Conservation (phyloP, 1,139 yeast species). For the Taphrina betulina region DNA sequence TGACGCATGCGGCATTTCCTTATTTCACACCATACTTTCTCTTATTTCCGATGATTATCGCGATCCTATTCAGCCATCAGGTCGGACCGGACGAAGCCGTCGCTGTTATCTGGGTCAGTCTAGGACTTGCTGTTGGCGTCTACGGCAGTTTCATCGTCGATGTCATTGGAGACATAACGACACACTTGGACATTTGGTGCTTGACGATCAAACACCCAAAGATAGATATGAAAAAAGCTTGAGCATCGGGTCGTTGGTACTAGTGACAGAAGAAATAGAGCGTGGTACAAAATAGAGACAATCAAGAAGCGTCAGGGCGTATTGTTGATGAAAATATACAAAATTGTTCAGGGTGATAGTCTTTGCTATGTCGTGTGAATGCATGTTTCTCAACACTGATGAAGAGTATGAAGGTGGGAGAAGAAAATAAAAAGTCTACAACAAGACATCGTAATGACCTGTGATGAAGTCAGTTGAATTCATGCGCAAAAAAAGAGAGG, state of each 20-base stretch:
- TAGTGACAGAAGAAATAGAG: not conserved
- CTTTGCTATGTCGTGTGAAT: too few species aligned
- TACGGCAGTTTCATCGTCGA: conserved; percentile 45
- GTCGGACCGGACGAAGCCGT: conserved; percentile 40
- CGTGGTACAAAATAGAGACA: not conserved
- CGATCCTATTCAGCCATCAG: conserved; percentile 40
- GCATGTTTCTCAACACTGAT: too few species aligned
- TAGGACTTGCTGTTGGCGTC: conserved; percentile 40
- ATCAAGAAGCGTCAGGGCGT: too few species aligned
- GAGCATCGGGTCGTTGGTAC: not conserved
- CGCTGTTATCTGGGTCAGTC: conserved; percentile 43
- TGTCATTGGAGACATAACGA: conserved; percentile 46
- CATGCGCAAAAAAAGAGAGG: too few species aligned
- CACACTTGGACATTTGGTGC: conserved; percentile 46
- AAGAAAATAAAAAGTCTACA: not conserved
- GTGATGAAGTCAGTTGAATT: too few species aligned
- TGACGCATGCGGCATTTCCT: conserved; percentile 69
- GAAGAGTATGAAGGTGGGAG: too few species aligned
- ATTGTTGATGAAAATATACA: too few species aligned
- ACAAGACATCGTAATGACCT: conserved; percentile 38
- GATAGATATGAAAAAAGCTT: conserved; percentile 7
- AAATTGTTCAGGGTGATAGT: too few species aligned
- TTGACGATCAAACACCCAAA: conserved; percentile 42
- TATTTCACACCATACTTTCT: conserved; percentile 44
- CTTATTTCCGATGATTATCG: conserved; percentile 44